Base-by-base conservation (phyloP, 139 green algal species). In the Tetradesmus lagerheimii region DNA sequence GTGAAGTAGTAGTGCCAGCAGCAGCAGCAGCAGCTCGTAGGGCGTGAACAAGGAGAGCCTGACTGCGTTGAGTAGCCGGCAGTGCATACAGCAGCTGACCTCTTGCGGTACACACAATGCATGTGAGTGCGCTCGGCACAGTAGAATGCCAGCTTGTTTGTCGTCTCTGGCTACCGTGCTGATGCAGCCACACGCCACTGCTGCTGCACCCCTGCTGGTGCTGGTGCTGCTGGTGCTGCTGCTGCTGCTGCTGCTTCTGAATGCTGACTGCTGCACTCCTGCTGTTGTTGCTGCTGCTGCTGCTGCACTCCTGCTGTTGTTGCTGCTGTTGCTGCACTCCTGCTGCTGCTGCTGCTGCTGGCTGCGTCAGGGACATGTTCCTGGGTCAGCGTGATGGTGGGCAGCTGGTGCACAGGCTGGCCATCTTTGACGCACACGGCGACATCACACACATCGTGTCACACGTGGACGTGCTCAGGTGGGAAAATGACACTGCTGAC, bases 401-500 rank as follows among this genome's bases (percentile, higher is more conserved):
- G 47, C 57, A 29, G 47, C 45, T 85, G 76, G 86, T 85, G 18
- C 86, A 85, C 37, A 47, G 75, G 16, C 79, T 88, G 41, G 88
- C 79, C n/a, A 81, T 96, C 12, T 98, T 98, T 90, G 93, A 97
- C 20, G 79, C 91, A 15, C 92, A 94, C 62, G 96, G 96, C n/a
- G 80, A 92, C 75, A 94, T 98, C 88, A 96, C 90, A 4, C 62
- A 90, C 67, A 92, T 98, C 35, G 85, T 98, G 81, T 92, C 47
- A 57, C 96, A 98, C 79, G 83, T 94, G 80, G 92, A 93, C 57
- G 90, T 93, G 2, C 43, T 92, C 29, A 88, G 62, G 89, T 94
- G 38, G 38, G 67, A 29, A 4, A 16, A 25, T 41, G 18, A 38
- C 31, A 9, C 79, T 38, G 25, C 78, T 50, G 27, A 16, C 38